phyloP scores from a whole-genome alignment of 768 basidiomycete species.

The Rhodotorula graminis region DNA sequence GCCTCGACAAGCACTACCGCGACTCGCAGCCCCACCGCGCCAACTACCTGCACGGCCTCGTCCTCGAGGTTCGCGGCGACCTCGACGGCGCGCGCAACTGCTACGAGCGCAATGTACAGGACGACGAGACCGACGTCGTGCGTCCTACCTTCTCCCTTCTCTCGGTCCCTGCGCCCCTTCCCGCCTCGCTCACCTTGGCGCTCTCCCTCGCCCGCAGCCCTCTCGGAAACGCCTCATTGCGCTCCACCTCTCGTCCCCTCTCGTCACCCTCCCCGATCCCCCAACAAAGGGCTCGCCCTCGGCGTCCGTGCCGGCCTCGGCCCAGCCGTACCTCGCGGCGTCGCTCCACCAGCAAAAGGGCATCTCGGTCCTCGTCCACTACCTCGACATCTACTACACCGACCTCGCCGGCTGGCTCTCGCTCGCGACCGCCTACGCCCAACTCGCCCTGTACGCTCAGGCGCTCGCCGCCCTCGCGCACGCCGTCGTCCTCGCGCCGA shows the following conservation, averaged over 20 bases:
- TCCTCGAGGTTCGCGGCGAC: conserved; percentile 65
- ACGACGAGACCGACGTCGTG: conserved; percentile 67
- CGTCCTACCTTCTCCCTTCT: conserved; percentile 46
- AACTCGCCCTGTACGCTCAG: conserved; percentile 68
- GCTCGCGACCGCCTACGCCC: conserved; percentile 71
- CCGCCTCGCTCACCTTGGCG: neutral
- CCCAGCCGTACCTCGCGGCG: conserved; percentile 1
- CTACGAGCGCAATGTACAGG: conserved; percentile 60
- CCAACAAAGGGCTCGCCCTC: neutral
- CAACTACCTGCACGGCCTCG: conserved; percentile 68
- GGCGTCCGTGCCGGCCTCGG: neutral
- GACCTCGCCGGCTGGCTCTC: conserved; percentile 86
- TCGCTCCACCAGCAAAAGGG: conserved; percentile 62
- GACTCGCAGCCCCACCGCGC: conserved; percentile 69
- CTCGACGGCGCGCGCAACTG: conserved; percentile 59
- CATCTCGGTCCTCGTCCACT: conserved; percentile 64
- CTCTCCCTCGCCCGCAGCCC: conserved; percentile 52
- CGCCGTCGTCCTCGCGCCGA: conserved; percentile 72
- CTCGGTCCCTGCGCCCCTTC: neutral
- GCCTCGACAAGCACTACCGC: conserved; percentile 60
- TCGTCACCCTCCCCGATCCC: neutral
- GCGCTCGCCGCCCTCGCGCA: conserved; percentile 75
- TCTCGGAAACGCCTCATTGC: conserved; percentile 78
- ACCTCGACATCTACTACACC: conserved; percentile 80
- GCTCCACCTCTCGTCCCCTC: conserved; percentile 55